A percentile compares a stretch with the other conserved stretches of the same genome.
phyloP scores from a whole-genome alignment of 441 rosid species.

The Jatropha multifida region DNA sequence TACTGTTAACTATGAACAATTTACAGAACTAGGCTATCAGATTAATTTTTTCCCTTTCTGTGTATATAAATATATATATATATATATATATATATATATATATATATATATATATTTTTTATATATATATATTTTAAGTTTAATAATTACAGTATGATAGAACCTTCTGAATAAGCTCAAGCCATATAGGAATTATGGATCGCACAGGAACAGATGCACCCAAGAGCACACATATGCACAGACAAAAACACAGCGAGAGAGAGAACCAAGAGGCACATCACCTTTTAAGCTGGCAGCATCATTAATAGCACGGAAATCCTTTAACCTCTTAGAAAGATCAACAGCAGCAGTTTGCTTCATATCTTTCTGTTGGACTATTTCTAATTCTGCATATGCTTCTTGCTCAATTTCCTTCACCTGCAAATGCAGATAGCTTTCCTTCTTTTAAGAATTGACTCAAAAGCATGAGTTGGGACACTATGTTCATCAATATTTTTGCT shows the following conservation, averaged over 20 bases:
- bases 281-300: conserved; percentile 80
- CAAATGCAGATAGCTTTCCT: not conserved
- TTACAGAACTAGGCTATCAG: not conserved
- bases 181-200: not conserved
- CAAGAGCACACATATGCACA: not conserved
- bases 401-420: conserved; percentile 87
- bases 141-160: not conserved
- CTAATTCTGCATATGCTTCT: conserved; percentile 54
- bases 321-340: conserved; percentile 81
- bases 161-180: not conserved
- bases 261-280: conserved; percentile 12
- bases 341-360: conserved; percentile 66
- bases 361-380: conserved; percentile 48
- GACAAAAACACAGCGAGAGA: not conserved
- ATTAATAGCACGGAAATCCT: conserved; percentile 55
- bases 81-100: too few species aligned
- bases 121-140: too few species aligned
- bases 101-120: too few species aligned
- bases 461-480: not conserved
- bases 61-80: too few species aligned
- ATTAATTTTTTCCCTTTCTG: not conserved
- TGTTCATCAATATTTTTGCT: not conserved
- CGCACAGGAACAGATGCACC: not conserved
- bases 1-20: not conserved
- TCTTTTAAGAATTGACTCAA: not conserved